Evolutionary conservation across 306 rosid species (phyloP), one percentile per base, ranked within the genome.

Genomic region (Dicorynia guianensis): DNA sequence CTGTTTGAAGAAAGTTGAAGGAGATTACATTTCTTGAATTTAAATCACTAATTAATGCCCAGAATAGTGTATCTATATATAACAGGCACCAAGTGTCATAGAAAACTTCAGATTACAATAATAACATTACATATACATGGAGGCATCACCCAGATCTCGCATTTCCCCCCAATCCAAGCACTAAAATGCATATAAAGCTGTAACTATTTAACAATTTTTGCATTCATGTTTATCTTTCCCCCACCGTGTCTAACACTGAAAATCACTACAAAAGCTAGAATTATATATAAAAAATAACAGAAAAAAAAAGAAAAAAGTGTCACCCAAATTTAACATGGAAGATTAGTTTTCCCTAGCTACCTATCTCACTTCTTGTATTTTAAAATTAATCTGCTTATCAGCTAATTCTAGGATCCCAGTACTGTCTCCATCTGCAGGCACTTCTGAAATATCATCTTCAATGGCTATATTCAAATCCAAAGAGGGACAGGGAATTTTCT

Each of bases 391-490:
- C 52, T 83, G 67, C 77, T 76, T 84, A 68, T 93, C 95, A 59
- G 90, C 95, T 62, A 72, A 81, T 67, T 90, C 93, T 78, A 87
- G 76, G 40, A 93, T 79, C 30, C 77, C 73, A 72, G 30, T 59
- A 30, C 6, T 53, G 1, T 65, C 72, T 7, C 77, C 58, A 65
- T 11, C 81, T 7, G 63, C 2, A 71, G 74, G 44, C 5, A 67
- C 62, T 18, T 70, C 59, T 43, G 58, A 49, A 8, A 40, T 14
- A 18, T 75, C 76, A 65, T 76, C 90, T 82, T 81, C 81, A 72
- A 93, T 76, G 80, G 93, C 85, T 57, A 92, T 84, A 35, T 92
- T 92, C 86, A 92, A 69, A 83, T 92, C 97, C 75, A 89, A 72
- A 76, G 86, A 85, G 17, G 82, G 82, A 18, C 75, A 54, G 5